Evolutionary conservation across 1,284 basidiomycete species (phyloP).

Genomic region (Neolentinus lepideus): DNA sequence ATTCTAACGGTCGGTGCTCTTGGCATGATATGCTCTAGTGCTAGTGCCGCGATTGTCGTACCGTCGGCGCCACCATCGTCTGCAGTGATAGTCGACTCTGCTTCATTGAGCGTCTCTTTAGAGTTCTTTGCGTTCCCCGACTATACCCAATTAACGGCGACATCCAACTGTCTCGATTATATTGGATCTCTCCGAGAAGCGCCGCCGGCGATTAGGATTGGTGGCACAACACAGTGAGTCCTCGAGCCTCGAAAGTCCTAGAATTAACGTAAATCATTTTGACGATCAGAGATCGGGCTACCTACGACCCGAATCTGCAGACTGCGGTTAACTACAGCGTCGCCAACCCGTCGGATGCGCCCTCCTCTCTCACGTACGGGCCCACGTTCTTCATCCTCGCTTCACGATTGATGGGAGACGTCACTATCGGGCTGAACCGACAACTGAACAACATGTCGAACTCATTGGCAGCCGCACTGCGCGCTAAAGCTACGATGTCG

Average conservation of each 20-base stretch:
- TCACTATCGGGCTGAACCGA: slow-evolving; percentile 34
- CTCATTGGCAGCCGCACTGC: slow-evolving; percentile 26
- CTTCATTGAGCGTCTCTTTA: slow-evolving; percentile 29
- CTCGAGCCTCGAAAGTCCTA: not conserved
- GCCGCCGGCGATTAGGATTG: slow-evolving; percentile 31
- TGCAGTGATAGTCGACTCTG: slow-evolving; percentile 24
- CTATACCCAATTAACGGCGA: slow-evolving; percentile 27
- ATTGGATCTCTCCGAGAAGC: slow-evolving; percentile 26
- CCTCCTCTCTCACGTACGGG: slow-evolving; percentile 30
- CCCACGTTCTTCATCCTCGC: slow-evolving; percentile 33
- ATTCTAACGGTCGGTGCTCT: not conserved
- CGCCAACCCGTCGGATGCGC: slow-evolving; percentile 29
- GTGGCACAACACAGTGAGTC: slow-evolving; percentile 35
- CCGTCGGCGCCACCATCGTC: slow-evolving; percentile 23
- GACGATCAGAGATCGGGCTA: slow-evolving; percentile 29
- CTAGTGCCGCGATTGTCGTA: slow-evolving; percentile 16
- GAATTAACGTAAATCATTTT: not conserved
- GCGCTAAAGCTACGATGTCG: slow-evolving; percentile 24
- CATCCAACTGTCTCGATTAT: slow-evolving; percentile 29
- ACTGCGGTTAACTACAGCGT: slow-evolving; percentile 33
- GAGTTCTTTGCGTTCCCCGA: slow-evolving; percentile 37
- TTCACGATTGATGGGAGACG: slow-evolving; percentile 24
- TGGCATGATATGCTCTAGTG: not conserved
- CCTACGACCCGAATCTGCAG: slow-evolving; percentile 26
- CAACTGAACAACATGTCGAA: slow-evolving; percentile 32